These are phyloP conservation scores for Nicotiana rustica DNA, from an alignment of 305 asterid species.

Conservation along the genomic window DNA sequence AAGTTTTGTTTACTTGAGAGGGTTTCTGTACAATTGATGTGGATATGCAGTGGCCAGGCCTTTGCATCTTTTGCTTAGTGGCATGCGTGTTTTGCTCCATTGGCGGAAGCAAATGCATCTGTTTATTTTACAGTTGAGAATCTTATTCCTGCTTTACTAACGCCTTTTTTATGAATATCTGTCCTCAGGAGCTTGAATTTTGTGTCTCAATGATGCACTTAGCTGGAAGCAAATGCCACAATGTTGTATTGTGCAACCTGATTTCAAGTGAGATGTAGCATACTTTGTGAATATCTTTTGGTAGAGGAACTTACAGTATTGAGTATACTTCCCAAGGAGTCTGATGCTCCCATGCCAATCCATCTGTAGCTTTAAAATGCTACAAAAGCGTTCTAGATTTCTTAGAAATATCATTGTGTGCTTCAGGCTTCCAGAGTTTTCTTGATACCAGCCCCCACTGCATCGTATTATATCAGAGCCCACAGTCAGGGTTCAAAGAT, in stretches of 20 bases:
- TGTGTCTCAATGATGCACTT: slow-evolving; percentile 13
- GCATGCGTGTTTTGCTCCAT: not conserved
- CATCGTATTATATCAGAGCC: slow-evolving; percentile 1
- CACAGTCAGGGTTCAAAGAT: not conserved
- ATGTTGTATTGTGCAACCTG: slow-evolving; percentile 4
- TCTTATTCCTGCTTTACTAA: not conserved
- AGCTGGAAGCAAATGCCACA: slow-evolving; percentile 28
- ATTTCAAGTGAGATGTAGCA: slow-evolving; percentile 12
- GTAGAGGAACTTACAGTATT: slow-evolving; percentile 21
- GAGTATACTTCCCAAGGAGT: slow-evolving; percentile 14
- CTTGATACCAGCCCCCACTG: slow-evolving; percentile 18
- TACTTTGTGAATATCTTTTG: slow-evolving; percentile 33
- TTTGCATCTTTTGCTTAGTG: slow-evolving; percentile 5
- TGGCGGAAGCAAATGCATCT: not conserved
- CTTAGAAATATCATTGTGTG: not conserved
- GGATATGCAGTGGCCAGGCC: slow-evolving; percentile 12
- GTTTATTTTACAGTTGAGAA: slow-evolving; percentile 20
- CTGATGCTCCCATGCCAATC: slow-evolving; percentile 9
- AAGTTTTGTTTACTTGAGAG: slow-evolving; percentile 14
- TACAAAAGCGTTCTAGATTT: not conserved
- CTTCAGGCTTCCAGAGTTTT: not conserved
- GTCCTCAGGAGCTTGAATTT: slow-evolving; percentile 29
- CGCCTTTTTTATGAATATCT: not conserved
- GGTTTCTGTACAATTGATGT: not conserved
- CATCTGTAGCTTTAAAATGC: not conserved